Conservation (phyloP, 805 yeast species). For the Blastobotrys terrestris region DNA sequence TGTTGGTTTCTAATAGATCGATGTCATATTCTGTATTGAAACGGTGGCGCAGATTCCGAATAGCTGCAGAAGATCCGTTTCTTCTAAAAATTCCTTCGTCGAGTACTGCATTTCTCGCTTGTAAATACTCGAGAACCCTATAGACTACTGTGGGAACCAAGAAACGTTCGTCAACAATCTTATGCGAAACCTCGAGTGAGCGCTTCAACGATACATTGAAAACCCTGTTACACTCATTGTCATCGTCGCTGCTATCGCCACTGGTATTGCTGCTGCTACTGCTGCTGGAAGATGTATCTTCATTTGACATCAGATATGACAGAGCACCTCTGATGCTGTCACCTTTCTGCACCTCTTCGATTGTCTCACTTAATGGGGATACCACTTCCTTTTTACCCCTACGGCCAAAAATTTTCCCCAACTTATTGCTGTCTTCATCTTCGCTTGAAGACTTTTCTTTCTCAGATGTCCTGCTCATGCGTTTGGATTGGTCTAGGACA, state of each 20-base stretch:
- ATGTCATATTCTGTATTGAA: slow-evolving; percentile 67
- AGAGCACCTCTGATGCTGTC: too few species aligned
- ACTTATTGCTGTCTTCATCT: too few species aligned
- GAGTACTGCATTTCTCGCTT: slow-evolving; percentile 59
- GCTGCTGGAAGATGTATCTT: too few species aligned
- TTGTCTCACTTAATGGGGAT: too few species aligned
- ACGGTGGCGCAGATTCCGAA: slow-evolving; percentile 57
- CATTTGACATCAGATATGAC: too few species aligned
- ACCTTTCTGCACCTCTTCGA: too few species aligned
- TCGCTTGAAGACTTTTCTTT: neutral
- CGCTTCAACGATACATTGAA: neutral
- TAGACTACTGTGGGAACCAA: slow-evolving; percentile 69
- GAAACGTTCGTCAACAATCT: slow-evolving; percentile 31
- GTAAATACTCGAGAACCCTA: slow-evolving; percentile 65
- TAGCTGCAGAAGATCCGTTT: slow-evolving; percentile 80
- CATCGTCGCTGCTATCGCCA: neutral
- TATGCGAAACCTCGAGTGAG: neutral
- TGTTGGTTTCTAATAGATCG: slow-evolving; percentile 43
- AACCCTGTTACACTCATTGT: neutral
- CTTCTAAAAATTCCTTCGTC: slow-evolving; percentile 90
- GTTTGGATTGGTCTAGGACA: too few species aligned
- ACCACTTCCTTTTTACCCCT: too few species aligned
- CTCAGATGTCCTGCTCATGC: too few species aligned
- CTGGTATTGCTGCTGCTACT: too few species aligned
- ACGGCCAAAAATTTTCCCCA: too few species aligned